Evolutionary conservation across 2,329 filamentous ascomycete genomes (phyloP).

Genomic region (Botrytis cinerea): DNA sequence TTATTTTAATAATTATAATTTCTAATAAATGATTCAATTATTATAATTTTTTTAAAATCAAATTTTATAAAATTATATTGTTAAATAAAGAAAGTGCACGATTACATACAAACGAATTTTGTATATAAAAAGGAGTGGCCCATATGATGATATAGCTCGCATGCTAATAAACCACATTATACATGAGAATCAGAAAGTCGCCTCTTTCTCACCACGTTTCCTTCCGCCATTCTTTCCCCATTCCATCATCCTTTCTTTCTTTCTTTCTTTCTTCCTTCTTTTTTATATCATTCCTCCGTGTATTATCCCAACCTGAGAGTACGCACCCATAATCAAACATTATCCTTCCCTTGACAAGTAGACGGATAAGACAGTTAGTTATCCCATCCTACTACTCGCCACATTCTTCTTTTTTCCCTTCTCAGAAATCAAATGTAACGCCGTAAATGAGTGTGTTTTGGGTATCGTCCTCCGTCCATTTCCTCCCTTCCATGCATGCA

Average conservation of each 20-base stretch:
- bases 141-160: no score
- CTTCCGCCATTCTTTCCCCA: no score
- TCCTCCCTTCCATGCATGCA: not conserved
- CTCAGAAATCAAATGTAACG: not conserved
- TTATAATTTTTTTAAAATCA: no score
- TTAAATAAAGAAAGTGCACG: no score
- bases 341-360: conserved; percentile 7
- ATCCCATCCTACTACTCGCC: not conserved
- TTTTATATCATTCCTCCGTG: not conserved
- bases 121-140: no score
- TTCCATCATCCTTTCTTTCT: not conserved
- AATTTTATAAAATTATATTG: no score
- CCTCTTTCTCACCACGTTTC: not conserved
- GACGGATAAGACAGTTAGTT: not conserved
- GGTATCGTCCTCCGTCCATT: not conserved
- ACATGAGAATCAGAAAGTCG: not conserved
- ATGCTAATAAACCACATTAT: no score
- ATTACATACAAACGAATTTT: no score
- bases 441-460: not conserved
- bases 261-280: not conserved
- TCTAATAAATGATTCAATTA: no score
- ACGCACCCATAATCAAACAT: conserved; percentile 8
- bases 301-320: not conserved
- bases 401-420: not conserved
- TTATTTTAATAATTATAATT: no score